Evolutionary conservation across 2,329 filamentous ascomycete species (phyloP).

Genomic region (Aspergillus unguis): DNA sequence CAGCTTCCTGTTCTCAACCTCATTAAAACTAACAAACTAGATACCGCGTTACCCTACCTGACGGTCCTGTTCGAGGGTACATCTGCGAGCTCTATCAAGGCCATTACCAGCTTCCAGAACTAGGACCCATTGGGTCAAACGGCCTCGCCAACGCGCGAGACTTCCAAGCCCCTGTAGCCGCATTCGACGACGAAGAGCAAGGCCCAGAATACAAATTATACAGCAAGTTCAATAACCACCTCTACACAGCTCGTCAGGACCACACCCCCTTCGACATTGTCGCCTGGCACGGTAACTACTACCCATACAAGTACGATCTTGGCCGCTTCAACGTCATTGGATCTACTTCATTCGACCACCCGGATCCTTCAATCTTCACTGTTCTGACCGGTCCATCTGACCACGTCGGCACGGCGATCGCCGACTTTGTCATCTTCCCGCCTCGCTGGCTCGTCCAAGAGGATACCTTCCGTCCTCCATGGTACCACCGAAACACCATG

Average conservation of each 20-base stretch:
- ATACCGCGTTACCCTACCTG: constrained; percentile 66
- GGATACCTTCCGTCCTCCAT: constrained; percentile 59
- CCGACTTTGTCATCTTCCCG: constrained; percentile 64
- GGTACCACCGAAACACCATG: constrained; percentile 65
- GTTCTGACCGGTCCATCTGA: constrained; percentile 59
- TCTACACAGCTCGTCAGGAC: constrained; percentile 63
- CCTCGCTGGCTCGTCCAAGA: constrained; percentile 62
- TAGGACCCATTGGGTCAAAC: constrained; percentile 71
- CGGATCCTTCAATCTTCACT: constrained; percentile 74
- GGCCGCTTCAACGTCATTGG: constrained; percentile 74
- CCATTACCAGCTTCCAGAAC: constrained; percentile 68
- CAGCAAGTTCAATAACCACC: constrained; percentile 64
- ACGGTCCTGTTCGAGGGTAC: constrained; percentile 65
- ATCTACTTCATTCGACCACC: constrained; percentile 70
- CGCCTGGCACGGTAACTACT: constrained; percentile 77
- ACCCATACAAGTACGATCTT: constrained; percentile 78
- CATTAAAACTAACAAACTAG: constrained; percentile 18
- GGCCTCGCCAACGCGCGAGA: constrained; percentile 72
- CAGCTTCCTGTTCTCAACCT: background rate
- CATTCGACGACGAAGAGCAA: constrained; percentile 60
- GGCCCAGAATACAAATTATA: constrained; percentile 53
- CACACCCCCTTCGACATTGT: constrained; percentile 78
- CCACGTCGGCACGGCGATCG: constrained; percentile 59
- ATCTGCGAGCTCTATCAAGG: constrained; percentile 72
- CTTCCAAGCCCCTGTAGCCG: constrained; percentile 69